Conservation (phyloP, 345 rosid genomes). For the Eucalyptus sp. region DNA sequence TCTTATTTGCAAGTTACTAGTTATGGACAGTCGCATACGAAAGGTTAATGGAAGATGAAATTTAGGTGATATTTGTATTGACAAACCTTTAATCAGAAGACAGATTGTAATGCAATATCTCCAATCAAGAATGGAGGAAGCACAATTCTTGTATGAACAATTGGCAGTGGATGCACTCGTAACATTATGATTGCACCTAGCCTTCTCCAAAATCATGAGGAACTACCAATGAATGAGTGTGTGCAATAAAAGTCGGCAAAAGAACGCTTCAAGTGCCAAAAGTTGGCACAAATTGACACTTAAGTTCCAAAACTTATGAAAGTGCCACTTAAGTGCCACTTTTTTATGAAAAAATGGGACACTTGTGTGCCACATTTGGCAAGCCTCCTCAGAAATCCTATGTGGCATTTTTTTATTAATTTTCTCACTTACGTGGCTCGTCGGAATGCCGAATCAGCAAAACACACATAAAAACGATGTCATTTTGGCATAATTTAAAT, state of each 20-base stretch:
- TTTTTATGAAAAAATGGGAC: too few relatives aligned
- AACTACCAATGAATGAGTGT: neutral
- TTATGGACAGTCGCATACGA: neutral
- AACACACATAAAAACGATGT: too few relatives aligned
- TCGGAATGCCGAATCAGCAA: too few relatives aligned
- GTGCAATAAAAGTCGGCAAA: neutral
- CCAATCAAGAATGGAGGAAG: rapidly evolving
- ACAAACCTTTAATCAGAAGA: neutral
- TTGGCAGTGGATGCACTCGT: neutral
- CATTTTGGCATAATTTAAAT: too few relatives aligned
- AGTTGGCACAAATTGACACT: too few relatives aligned
- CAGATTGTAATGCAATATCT: neutral
- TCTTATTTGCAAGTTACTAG: neutral
- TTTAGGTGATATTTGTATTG: neutral
- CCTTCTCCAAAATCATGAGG: neutral
- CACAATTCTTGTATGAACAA: rapidly evolving
- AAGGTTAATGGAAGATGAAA: neutral
- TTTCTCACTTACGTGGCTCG: too few relatives aligned
- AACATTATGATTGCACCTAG: neutral
- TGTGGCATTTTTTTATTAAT: too few relatives aligned
- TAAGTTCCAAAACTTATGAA: too few relatives aligned
- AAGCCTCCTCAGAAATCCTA: too few relatives aligned
- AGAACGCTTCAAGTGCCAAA: too few relatives aligned
- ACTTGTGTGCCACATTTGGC: too few relatives aligned
- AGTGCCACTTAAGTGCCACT: too few relatives aligned